These are phyloP conservation scores for Ceratobasidium sp. DNA, from an alignment of 1,284 basidiomycete genomes.

Conservation along the genomic window DNA sequence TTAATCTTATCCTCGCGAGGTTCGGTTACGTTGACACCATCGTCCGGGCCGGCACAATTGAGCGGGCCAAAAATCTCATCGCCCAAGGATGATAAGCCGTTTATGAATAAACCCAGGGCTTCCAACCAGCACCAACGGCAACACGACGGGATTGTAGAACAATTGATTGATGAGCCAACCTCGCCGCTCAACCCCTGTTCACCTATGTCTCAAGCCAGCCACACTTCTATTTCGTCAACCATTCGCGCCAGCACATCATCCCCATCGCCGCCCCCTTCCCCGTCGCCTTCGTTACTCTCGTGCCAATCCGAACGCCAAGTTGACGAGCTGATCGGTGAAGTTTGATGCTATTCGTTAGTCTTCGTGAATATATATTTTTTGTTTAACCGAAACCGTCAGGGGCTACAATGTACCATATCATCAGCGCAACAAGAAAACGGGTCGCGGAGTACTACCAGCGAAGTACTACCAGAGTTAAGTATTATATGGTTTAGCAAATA, in stretches of 20 bases:
- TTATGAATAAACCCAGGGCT: not conserved
- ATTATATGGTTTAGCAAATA: too few species aligned
- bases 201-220: not conserved
- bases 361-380: not conserved
- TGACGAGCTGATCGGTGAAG: not conserved
- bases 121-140: not conserved
- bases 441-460: too few species aligned
- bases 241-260: not conserved
- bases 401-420: not conserved
- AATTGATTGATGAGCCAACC: not conserved
- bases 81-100: not conserved
- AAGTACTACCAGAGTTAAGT: too few species aligned
- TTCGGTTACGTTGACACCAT: not conserved
- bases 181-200: not conserved
- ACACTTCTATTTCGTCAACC: not conserved
- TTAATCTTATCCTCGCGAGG: not conserved
- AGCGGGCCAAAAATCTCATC: not conserved
- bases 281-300: not conserved
- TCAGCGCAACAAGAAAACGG: too few species aligned
- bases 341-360: not conserved
- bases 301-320: not conserved
- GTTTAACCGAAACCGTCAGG: not conserved
- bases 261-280: not conserved
- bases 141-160: not conserved
- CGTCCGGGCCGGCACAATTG: not conserved